Evolutionary conservation across 2,329 filamentous ascomycete species (phyloP).

Genomic region (Trichoderma endophyticum): DNA sequence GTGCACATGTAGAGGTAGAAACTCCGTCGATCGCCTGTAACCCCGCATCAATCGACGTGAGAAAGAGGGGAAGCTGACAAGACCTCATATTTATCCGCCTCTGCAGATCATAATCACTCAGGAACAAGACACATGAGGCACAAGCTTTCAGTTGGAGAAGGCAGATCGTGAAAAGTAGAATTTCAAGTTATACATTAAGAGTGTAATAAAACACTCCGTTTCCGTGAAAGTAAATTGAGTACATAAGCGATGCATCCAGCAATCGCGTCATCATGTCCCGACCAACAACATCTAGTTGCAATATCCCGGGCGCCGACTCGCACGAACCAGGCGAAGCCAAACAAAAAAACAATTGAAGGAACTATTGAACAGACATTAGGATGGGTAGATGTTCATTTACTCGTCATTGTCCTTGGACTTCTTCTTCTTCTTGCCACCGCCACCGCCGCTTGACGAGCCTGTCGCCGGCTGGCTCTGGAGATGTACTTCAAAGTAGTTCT

Average conservation of each 20-base stretch:
- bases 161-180: not conserved
- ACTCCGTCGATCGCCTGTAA: not conserved
- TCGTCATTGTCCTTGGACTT: slow-evolving; percentile 58
- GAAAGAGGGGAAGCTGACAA: slow-evolving; percentile 1
- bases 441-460: slow-evolving; percentile 29
- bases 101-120: not conserved
- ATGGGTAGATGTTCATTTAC: slow-evolving; percentile 27
- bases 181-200: slow-evolving; percentile 15
- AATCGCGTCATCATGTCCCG: slow-evolving; percentile 22
- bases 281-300: slow-evolving; percentile 42
- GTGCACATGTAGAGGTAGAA: not conserved
- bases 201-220: not conserved
- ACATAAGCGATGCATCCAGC: slow-evolving; percentile 20
- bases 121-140: not conserved
- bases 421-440: slow-evolving; percentile 67
- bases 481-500: slow-evolving; percentile 83
- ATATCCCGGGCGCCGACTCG: slow-evolving; percentile 43
- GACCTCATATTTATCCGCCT: not conserved
- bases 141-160: not conserved
- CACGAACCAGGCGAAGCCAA: slow-evolving; percentile 40
- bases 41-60: slow-evolving; percentile 1
- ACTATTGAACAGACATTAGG: slow-evolving; percentile 41
- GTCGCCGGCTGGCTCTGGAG: slow-evolving; percentile 67
- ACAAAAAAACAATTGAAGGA: slow-evolving; percentile 37
- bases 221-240: slow-evolving; percentile 10